Evolutionary conservation across 805 yeast genomes (phyloP), one percentile per base, ranked within the genome.

Genomic region (Metschnikowia peoriensis): DNA sequence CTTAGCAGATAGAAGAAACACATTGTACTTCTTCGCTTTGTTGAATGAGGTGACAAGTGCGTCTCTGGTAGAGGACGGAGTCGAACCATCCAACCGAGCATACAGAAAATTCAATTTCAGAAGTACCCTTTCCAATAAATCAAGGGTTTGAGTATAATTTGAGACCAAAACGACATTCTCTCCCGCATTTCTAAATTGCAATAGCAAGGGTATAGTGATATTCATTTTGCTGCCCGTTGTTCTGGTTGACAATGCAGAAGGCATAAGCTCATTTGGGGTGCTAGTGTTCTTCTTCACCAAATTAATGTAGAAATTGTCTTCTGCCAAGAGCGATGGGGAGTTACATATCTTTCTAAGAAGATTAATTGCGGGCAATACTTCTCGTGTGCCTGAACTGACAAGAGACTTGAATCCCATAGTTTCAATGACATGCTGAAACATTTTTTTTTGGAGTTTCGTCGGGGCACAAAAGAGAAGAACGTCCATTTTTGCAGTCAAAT

Each of bases 121-220:
- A 41, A 91, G 62, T 3, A 86, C 59, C 6, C 69, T 66, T 62
- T 89, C 90, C 15, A 92, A 69, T 5, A 94, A 67, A 63, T 93
- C 96, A 35, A 93, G 74, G 0, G 97, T 90, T 61, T 88, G 86
- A 0, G 97, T 93, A 56, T 84, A 92, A 56, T 93, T 90, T 0
- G 97, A 91, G 0, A 92, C 88, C 28, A 93, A 68, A 1, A 93
- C 97, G 2, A 86, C 82, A 64, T 92, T 93, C 62, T 93, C 97
- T 7, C 67, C 60, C 4, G 62, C 58, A 1, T 61, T 53, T 28
- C 66, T 65, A 2, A 89, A 75, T 42, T 79, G 79, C 1, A 72
- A 65, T 5, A 94, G 57, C 9, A 92, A 65, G 2, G 80, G 77
- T 35, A 83, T 75, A 7, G 93, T 68, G 0, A 86, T 73, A 41